Evolutionary conservation across 1,284 basidiomycete species (phyloP).

Genomic region (Cryptococcus hybrid): DNA sequence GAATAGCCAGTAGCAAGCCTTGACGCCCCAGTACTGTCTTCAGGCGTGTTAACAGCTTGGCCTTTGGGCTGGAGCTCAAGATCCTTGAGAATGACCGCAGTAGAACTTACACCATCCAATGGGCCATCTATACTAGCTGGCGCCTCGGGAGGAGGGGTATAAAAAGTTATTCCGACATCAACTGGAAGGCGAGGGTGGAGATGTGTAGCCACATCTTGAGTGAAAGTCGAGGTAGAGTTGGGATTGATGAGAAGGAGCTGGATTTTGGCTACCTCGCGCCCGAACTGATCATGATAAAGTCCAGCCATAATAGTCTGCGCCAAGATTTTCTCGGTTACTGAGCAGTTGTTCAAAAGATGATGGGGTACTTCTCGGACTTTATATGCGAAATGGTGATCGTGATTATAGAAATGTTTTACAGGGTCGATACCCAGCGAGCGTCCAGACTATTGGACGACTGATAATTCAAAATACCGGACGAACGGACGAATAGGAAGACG

Average conservation of each 20-base stretch:
- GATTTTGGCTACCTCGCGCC: slow-evolving; percentile 6
- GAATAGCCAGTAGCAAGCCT: slow-evolving; percentile 6
- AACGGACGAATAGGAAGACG: no score
- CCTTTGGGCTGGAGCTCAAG: not conserved
- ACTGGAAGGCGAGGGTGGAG: slow-evolving; percentile 1
- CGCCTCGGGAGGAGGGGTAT: slow-evolving; percentile 11
- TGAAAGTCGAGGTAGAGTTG: slow-evolving; percentile 16
- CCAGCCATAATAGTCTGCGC: no score
- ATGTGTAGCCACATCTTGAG: slow-evolving; percentile 7
- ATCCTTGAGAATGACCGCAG: slow-evolving; percentile 7
- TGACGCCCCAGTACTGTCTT: not conserved
- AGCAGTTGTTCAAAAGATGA: not conserved
- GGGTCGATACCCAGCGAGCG: not conserved
- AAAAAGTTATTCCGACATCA: slow-evolving; percentile 10
- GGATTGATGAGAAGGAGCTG: slow-evolving; percentile 18
- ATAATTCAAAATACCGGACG: no score
- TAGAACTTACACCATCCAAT: slow-evolving; percentile 13
- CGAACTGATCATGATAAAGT: slow-evolving; percentile 6
- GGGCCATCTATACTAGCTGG: slow-evolving; percentile 11
- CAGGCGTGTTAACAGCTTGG: no score
- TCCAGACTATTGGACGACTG: no score
- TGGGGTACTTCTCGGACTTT: not conserved
- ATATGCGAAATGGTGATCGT: not conserved
- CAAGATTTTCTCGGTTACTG: not conserved
- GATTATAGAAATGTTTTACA: not conserved